phyloP scores from a whole-genome alignment of 2,329 filamentous ascomycete genomes.

The Curvularia spicifera region DNA sequence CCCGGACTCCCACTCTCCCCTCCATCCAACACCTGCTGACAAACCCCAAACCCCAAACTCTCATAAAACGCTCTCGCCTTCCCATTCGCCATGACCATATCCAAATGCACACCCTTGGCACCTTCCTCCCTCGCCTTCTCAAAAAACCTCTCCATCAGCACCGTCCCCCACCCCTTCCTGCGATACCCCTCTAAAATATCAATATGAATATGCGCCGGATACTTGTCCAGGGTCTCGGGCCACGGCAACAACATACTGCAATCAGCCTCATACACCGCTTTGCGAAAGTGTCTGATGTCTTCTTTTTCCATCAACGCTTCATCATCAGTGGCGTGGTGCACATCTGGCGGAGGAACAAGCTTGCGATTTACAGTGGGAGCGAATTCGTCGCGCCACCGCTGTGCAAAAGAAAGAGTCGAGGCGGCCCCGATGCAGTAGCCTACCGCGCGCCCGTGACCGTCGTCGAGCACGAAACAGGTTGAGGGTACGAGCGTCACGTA shows the following conservation, averaged over 20 bases:
- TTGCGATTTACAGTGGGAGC: slow-evolving; percentile 30
- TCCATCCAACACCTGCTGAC: slow-evolving; percentile 34
- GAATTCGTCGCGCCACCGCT: slow-evolving; percentile 39
- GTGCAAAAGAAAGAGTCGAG: slow-evolving; percentile 23
- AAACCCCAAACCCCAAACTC: slow-evolving; percentile 33
- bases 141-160: slow-evolving; percentile 38
- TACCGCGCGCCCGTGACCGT: slow-evolving; percentile 40
- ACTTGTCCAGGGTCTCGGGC: slow-evolving; percentile 30
- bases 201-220: slow-evolving; percentile 50
- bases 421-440: slow-evolving; percentile 50
- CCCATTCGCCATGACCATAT: slow-evolving; percentile 43
- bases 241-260: slow-evolving; percentile 34
- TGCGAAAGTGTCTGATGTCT: slow-evolving; percentile 24
- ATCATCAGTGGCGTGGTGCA: slow-evolving; percentile 2
- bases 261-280: slow-evolving; percentile 28
- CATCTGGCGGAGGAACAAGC: slow-evolving; percentile 23
- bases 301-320: slow-evolving; percentile 28
- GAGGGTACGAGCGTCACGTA: slow-evolving; percentile 40
- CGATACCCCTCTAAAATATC: slow-evolving; percentile 46
- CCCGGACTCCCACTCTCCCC: slow-evolving; percentile 37
- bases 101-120: slow-evolving; percentile 45
- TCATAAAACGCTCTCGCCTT: slow-evolving; percentile 40
- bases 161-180: slow-evolving; percentile 40
- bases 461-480: slow-evolving; percentile 48
- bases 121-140: slow-evolving; percentile 29